Evolutionary conservation across 2,329 filamentous ascomycete species (phyloP).

Genomic region (Ceratocystis cacaofunesta): DNA sequence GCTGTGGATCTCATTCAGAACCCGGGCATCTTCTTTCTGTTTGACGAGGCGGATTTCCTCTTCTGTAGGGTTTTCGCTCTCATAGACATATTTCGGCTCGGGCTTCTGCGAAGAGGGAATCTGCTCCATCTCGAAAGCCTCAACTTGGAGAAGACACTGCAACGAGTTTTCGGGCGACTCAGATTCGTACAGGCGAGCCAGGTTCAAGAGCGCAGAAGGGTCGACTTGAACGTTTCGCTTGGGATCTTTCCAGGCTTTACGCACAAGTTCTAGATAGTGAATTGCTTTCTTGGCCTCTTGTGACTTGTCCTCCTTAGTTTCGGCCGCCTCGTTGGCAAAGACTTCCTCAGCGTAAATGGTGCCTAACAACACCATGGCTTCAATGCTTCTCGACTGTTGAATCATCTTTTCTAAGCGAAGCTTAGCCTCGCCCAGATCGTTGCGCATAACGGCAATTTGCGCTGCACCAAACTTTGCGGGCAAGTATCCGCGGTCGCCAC

Average conservation of each 20-base stretch:
- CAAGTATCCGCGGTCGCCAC: conserved; percentile 76
- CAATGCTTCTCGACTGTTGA: conserved; percentile 65
- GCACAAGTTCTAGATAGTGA: conserved; percentile 66
- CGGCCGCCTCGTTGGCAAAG: conserved; percentile 58
- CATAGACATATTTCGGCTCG: conserved; percentile 24
- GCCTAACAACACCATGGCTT: conserved; percentile 83
- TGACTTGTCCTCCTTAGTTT: conserved; percentile 73
- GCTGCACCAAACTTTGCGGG: conserved; percentile 91
- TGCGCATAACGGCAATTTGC: conserved; percentile 71
- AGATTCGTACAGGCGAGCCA: conserved; percentile 77
- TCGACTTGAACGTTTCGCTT: conserved; percentile 74
- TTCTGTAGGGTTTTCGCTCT: not conserved
- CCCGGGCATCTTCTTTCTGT: conserved; percentile 38
- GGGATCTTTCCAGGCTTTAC: conserved; percentile 79
- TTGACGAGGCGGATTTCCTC: conserved; percentile 3
- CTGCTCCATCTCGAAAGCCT: conserved; percentile 73
- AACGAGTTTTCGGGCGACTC: conserved; percentile 81
- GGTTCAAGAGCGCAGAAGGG: conserved; percentile 74
- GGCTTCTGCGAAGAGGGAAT: conserved; percentile 37
- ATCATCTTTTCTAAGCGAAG: conserved; percentile 88
- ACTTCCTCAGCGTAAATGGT: conserved; percentile 91
- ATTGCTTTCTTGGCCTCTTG: conserved; percentile 78
- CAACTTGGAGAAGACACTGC: conserved; percentile 81
- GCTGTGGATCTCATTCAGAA: conserved; percentile 52
- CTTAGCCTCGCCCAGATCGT: conserved; percentile 82